phyloP scores from a whole-genome alignment of 2,329 filamentous ascomycete species.

The Trichoderma semiorbis region DNA sequence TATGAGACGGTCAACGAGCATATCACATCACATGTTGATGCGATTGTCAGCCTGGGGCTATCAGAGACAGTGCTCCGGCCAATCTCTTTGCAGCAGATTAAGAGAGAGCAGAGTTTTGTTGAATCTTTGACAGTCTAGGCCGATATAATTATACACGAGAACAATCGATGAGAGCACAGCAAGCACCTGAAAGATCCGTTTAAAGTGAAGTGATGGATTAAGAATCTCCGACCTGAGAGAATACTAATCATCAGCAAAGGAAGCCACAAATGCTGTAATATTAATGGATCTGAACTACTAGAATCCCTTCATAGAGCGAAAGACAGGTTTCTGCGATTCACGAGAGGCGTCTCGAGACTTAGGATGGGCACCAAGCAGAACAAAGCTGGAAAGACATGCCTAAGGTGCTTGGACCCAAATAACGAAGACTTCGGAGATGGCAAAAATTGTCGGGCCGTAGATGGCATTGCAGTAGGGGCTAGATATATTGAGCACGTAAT shows the following conservation, averaged over 20 bases:
- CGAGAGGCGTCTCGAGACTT: conserved; percentile 29
- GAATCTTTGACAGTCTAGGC: not conserved
- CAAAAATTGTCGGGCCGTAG: conserved; percentile 29
- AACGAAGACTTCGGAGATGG: conserved; percentile 30
- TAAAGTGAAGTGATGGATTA: conserved; percentile 23
- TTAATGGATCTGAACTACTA: not conserved
- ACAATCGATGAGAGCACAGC: not conserved
- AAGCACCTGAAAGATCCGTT: not conserved
- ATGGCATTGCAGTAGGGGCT: conserved; percentile 30
- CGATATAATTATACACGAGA: not conserved
- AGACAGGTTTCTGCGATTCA: conserved; percentile 23
- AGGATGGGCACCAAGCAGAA: conserved; percentile 32
- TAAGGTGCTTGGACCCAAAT: conserved; percentile 32
- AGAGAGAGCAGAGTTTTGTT: conserved; percentile 21
- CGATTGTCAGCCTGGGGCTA: conserved; percentile 25
- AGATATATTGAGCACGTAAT: conserved; percentile 31
- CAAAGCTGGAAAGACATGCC: conserved; percentile 33
- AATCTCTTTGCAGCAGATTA: conserved; percentile 25
- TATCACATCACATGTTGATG: conserved; percentile 25
- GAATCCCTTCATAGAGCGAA: not conserved
- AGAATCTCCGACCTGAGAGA: conserved; percentile 43
- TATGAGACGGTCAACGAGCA: conserved; percentile 18
- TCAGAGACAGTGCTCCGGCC: conserved; percentile 22
- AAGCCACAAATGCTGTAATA: not conserved
- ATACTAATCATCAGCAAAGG: conserved; percentile 32